Conservation (phyloP, 768 basidiomycete genomes). For the Leccinum broughii region DNA sequence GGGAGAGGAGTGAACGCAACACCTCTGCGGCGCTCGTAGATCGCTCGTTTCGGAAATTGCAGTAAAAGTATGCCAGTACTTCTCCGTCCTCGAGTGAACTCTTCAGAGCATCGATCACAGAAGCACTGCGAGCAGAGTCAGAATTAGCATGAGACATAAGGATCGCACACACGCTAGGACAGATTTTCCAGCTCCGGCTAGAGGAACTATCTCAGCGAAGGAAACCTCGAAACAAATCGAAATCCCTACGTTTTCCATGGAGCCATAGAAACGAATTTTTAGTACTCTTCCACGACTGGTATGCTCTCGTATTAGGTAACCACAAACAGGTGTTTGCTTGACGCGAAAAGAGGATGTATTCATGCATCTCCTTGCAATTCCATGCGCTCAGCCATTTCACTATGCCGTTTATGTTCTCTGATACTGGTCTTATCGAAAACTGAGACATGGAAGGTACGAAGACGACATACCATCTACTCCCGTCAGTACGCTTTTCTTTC, state of each 20-base stretch:
- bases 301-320: constrained; percentile 5
- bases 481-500: background rate
- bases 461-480: background rate
- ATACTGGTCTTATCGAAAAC: background rate
- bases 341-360: background rate
- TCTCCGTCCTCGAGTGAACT: background rate
- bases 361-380: constrained; percentile 2
- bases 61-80: constrained; percentile 19
- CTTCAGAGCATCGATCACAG: constrained; percentile 13
- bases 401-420: background rate
- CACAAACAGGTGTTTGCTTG: constrained; percentile 15
- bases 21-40: constrained; percentile 9
- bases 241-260: constrained; percentile 14
- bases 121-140: constrained; percentile 10
- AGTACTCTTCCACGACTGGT: constrained; percentile 4
- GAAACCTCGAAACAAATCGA: background rate
- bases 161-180: constrained; percentile 10
- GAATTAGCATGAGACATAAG: too few relatives aligned
- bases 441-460: background rate
- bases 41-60: constrained; percentile 18
- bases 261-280: constrained; percentile 11
- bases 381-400: constrained; percentile 9
- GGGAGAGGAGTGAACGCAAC: constrained; percentile 19
- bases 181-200: constrained; percentile 20
- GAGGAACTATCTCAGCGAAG: background rate